These are phyloP conservation scores for Ogataea ganodermae DNA, from an alignment of 805 yeast species.

Conservation along the genomic window DNA sequence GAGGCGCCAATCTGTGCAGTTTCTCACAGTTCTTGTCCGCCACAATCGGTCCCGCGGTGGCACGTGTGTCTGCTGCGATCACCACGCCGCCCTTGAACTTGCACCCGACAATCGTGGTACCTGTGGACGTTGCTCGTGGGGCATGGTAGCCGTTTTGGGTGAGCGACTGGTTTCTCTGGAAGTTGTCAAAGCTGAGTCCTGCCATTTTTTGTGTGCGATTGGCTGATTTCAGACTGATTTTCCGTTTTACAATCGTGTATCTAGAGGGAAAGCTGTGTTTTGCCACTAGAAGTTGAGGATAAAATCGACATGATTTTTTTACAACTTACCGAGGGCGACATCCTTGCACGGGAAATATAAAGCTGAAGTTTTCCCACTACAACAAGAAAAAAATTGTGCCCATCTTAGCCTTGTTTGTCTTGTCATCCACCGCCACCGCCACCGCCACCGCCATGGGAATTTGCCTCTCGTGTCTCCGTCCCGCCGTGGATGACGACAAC, in stretches of 20 bases:
- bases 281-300: not conserved
- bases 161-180: slow-evolving; percentile 81
- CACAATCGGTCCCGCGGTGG: slow-evolving; percentile 93
- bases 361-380: too few relatives aligned
- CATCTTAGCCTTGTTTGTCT: not conserved
- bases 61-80: slow-evolving; percentile 98
- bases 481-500: slow-evolving; percentile 24
- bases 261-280: too few relatives aligned
- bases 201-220: slow-evolving; percentile 51
- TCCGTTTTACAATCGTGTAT: too few relatives aligned
- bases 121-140: slow-evolving; percentile 94
- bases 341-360: too few relatives aligned
- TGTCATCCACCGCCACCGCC: too few relatives aligned
- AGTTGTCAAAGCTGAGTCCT: slow-evolving; percentile 91
- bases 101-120: slow-evolving; percentile 99
- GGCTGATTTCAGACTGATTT: too few relatives aligned
- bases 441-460: slow-evolving; percentile 38
- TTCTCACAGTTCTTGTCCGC: slow-evolving; percentile 99
- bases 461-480: slow-evolving; percentile 36
- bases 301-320: not conserved
- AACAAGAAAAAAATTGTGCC: not conserved
- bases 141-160: slow-evolving; percentile 66
- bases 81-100: slow-evolving; percentile 92
- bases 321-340: too few relatives aligned
- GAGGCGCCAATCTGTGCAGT: slow-evolving; percentile 84